Base-by-base conservation (phyloP, 2,329 filamentous ascomycete species). In the Aspergillus fructus region DNA sequence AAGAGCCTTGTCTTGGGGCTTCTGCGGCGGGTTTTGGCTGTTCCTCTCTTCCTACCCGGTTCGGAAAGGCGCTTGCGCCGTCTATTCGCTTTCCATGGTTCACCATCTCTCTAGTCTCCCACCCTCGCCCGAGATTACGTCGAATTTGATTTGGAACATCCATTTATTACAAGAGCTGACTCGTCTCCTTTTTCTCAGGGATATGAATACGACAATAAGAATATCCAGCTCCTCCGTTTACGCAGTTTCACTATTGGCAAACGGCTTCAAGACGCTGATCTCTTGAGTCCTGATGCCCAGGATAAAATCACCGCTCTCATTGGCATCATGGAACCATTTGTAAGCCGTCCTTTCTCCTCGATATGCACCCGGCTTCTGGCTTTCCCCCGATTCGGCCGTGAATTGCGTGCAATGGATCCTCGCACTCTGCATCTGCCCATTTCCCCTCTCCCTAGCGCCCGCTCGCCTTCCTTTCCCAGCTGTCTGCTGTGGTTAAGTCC, bases 161-260 rank as follows among this genome's bases (percentile, higher is more conserved):
- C 59, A 49, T 27, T 43, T 46, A 27, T 43, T 46, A 27, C 27
- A n/a, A 45, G 42, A 37, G 40, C 64, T 68, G 58, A 61, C 49
- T 61, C 30, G 49, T 58, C 48, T 49, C 64, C 54, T 64, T 55
- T 59, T 59, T 50, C 65, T 58, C 68, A 93, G 89, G 91, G 89
- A 47, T 96, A 89, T 69, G 79, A 85, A 45, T 81, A 83, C 19
- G 86, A 90, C 57, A 90, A 96, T 70, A 79, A 83, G 42, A 89
- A 96, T 64, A 92, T 96, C 67, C 85, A 87, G 55, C 81, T 97
- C 52, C 80, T 96, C 55, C 89, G 91, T 66, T 80, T 97, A 68
- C 84, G 87, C 59, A 94, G 88, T 72, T 96, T 89, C 71, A 93
- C 89, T 0, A 75, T 96, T 21, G 82, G 85, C 39, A 86, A 81